Base-by-base conservation (phyloP, 129 eudicot species). In the Artemisia argyi region DNA sequence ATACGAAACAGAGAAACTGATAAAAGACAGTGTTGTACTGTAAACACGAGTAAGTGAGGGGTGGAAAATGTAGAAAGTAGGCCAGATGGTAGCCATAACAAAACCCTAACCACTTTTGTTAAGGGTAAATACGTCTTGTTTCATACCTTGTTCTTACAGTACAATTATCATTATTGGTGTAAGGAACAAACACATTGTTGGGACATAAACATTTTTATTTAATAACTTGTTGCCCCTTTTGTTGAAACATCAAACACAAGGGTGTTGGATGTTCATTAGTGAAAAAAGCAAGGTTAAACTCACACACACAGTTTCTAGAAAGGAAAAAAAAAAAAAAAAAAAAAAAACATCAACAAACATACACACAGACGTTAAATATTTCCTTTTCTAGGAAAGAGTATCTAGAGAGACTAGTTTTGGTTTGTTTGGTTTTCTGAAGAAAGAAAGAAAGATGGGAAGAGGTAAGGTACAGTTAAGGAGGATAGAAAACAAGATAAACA, bases 401-500 rank as follows among this genome's bases (percentile, higher is more conserved):
- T 65, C 72, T 62, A 32, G 57, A 60, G 51, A 62, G 30, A 16
- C 78, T 73, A 74, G 77, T 65, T 79, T 73, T 82, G 83, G 81
- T 64, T 50, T 77, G 75, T 63, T 72, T 72, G 75, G 68, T 73
- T 56, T 66, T 52, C 54, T 65, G 74, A 52, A 73, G 51, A 72
- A 9, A 52, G 55, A 22, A 5, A 68, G 46, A 58, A 48, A 76
- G 65, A 86, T 91, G 97, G 97, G 97, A 49, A 86, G 97, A 74
- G 97, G 97, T 1, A 91, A 89, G 78, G 97, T 91, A 55, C 86
- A 91, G 83, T 76, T 91, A 72, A 88, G 81, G 83, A 78, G 92
- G 77, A 91, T 91, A 69, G 97, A 91, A 81, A 91, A 91, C 88
- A 91, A 88, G 92, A 91, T 91, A 35, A 91, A 90, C 86, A 90